These are phyloP conservation scores for Trametes gibbosa DNA, from an alignment of 768 basidiomycete species.

Conservation along the genomic window DNA sequence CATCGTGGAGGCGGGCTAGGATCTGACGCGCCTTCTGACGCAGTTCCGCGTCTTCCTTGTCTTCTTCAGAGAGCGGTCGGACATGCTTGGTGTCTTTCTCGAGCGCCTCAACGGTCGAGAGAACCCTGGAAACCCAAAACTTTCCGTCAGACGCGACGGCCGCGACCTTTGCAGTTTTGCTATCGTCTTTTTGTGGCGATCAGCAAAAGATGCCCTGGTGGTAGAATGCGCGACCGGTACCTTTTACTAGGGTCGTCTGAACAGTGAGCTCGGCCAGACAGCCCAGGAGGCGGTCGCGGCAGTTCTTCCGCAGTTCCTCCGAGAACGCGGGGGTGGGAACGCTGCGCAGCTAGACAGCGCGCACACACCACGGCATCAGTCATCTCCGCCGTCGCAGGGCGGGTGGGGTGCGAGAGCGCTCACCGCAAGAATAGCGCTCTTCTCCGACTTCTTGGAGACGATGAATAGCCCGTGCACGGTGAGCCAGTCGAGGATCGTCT, in stretches of 20 bases:
- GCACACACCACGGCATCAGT: conserved; percentile 6
- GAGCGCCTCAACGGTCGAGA: conserved; percentile 52
- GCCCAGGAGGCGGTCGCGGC: conserved; percentile 66
- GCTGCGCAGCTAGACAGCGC: conserved; percentile 49
- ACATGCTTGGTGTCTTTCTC: conserved; percentile 73
- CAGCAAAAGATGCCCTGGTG: background rate
- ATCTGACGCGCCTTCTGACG: conserved; percentile 44
- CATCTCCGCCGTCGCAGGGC: background rate
- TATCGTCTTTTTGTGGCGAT: conserved; percentile 34
- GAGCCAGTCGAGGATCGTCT: conserved; percentile 76
- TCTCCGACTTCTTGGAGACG: conserved; percentile 69
- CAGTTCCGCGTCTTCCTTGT: conserved; percentile 52
- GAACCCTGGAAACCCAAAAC: conserved; percentile 73
- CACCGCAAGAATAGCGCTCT: conserved; percentile 58
- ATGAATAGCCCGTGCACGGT: conserved; percentile 78
- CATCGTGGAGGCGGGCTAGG: conserved; percentile 44
- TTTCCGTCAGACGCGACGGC: conserved; percentile 70
- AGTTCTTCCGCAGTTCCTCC: conserved; percentile 63
- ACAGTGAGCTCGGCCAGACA: conserved; percentile 73
- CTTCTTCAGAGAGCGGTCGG: conserved; percentile 45
- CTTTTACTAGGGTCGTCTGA: conserved; percentile 50
- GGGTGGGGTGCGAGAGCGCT: conserved; percentile 27
- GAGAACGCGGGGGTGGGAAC: conserved; percentile 69
- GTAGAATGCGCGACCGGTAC: conserved; percentile 34
- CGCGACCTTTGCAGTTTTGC: conserved; percentile 51